Evolutionary conservation across 2,329 filamentous ascomycete genomes (phyloP), one percentile per base, ranked within the genome.

Genomic region (Neurospora crassa): DNA sequence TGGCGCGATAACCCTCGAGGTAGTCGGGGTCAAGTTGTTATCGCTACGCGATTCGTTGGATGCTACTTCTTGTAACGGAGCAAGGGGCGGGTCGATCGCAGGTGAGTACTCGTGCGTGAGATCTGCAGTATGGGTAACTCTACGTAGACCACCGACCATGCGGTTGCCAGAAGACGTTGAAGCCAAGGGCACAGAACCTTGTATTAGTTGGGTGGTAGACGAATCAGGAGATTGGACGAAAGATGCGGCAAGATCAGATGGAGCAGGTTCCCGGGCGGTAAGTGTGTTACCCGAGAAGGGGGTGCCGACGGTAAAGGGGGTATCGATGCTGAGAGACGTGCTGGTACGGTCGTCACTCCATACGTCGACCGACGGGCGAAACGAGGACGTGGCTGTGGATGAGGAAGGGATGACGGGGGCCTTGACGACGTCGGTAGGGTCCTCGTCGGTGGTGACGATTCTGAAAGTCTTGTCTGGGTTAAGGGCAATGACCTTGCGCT

Each of bases 381-480:
- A 85, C 73, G 86, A 86, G 77, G 82, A 84, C 67, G 84, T 81
- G 24, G 83, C 82, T 20, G 85, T 76, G 14, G 79, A 76, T 40
- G 78, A 78, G 67, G 77, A 74, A 10, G 79, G 73, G 53, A 72
- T 83, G 53, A 63, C 53, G 29, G 53, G 53, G 37, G 53, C 53
- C 53, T 37, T 63, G 29, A 63, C 53, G 16, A n/a, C 53, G 24
- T 63, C 29, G 29, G 3, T 16, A 63, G 53, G 53, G 53, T 63
- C 53, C 53, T 63, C 53, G 24, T 63, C 53, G 29, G 53, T n/a
- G 16, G 53, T 63, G 37, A 84, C 78, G 43, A 89, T 78, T 18
- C 86, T 87, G 75, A 89, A 89, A 5, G 87, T 89, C 79, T 88
- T 88, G 78, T 89, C 85, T 6, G 86, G 78, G 74, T 88, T 82